Evolutionary conservation across 83 land plant species (phyloP), one percentile per base, ranked within the genome.

Genomic region (Thuja plicata): DNA sequence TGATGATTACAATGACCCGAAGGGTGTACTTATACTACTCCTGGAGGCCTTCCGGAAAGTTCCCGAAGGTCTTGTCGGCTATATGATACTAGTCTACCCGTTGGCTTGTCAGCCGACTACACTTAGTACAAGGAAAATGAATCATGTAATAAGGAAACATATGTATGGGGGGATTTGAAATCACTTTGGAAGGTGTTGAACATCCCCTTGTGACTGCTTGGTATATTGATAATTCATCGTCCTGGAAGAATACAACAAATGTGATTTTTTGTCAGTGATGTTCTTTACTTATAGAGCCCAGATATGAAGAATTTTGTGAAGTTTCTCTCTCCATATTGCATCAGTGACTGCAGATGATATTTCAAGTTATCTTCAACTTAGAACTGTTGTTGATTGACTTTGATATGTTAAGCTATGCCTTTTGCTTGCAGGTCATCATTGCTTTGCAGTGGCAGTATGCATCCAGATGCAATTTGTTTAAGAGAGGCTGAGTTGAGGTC

Each of bases 361-460:
- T 60, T 21, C 70, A 60, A 60, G n/a, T 24, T 21, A 60, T 60
- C 27, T 21, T 60, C 27, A 24, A 60, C 70, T 21, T 21, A 60
- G 70, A 60, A 60, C 70, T 60, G 27, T 6, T 60, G 70, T 24
- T 60, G 70, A 60, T 8, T 60, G 70, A 32, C 27, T 87, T 55
- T 87, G 45, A 66, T 87, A 57, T 71, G 12, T 41, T 70, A 88
- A 80, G 35, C 45, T 17, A 37, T 77, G 16, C 57, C 21, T 60
- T 9, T 60, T 83, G 88, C 55, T 87, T 90, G 80, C 92, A 95
- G 96, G 96, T 86, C 91, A 19, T 30, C 91, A 86, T 88, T 88
- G 34, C 93, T 95, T 83, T 94, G 95, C 89, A 90, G 93, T 85
- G 95, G 95, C 55, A 76, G 87, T 87, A 89, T 94, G 91, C 95